phyloP scores from a whole-genome alignment of 2,329 filamentous ascomycete species.

The Claviceps sorghi region DNA sequence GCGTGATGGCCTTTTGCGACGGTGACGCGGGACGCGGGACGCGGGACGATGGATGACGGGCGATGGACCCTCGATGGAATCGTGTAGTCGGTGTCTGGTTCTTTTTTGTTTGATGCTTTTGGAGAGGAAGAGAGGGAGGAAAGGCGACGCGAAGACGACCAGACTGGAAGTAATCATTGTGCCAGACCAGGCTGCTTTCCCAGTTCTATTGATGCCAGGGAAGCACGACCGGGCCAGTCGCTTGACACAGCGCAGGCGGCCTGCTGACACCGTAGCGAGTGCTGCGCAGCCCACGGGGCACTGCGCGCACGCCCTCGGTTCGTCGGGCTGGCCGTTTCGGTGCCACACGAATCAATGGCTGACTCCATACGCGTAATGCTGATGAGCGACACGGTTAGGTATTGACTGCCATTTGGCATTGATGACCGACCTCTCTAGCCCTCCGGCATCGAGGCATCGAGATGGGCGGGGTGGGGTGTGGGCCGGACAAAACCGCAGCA shows the following conservation, averaged over 20 bases:
- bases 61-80: slow-evolving; percentile 35
- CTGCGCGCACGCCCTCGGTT: background rate
- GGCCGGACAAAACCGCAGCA: background rate
- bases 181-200: too few species aligned
- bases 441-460: background rate
- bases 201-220: too few species aligned
- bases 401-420: background rate
- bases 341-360: background rate
- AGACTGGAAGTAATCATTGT: slow-evolving; percentile 11
- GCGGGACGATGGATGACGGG: too few species aligned
- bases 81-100: slow-evolving; percentile 34
- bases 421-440: background rate
- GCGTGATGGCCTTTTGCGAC: slow-evolving; percentile 35
- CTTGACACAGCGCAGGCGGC: background rate
- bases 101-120: slow-evolving; percentile 36
- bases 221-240: background rate
- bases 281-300: background rate
- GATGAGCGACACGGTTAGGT: background rate
- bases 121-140: slow-evolving; percentile 21
- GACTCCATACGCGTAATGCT: background rate
- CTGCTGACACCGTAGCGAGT: background rate
- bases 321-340: background rate
- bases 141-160: slow-evolving; percentile 19
- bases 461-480: background rate
- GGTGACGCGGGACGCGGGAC: slow-evolving; percentile 48